These are phyloP conservation scores for Fusarium annulatum DNA, from an alignment of 2,329 filamentous ascomycete genomes.

Conservation along the genomic window DNA sequence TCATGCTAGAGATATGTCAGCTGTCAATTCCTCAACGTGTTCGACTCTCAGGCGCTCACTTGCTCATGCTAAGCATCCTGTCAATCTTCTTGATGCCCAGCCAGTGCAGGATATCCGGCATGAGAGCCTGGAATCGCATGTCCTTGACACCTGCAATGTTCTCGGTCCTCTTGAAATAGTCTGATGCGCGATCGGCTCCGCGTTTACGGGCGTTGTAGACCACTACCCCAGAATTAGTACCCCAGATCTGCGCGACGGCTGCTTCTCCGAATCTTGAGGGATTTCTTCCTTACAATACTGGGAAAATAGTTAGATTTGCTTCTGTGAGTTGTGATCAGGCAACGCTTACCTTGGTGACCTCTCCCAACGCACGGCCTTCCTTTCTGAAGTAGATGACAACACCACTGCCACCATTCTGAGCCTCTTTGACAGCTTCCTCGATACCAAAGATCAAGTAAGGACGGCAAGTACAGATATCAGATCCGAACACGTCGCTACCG, in stretches of 20 bases:
- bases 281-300: slow-evolving; percentile 38
- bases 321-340: background rate
- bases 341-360: slow-evolving; percentile 88
- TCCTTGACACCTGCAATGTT: slow-evolving; percentile 97
- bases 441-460: slow-evolving; percentile 98
- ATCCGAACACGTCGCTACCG: slow-evolving; percentile 96
- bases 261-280: background rate
- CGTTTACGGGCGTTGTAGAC: slow-evolving; percentile 86
- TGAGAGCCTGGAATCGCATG: slow-evolving; percentile 97
- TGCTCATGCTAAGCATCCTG: slow-evolving; percentile 98
- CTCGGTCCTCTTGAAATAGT: slow-evolving; percentile 98
- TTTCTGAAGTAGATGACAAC: slow-evolving; percentile 99
- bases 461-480: slow-evolving; percentile 96
- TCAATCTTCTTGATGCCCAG: slow-evolving; percentile 98
- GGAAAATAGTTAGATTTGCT: slow-evolving; percentile 29
- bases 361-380: slow-evolving; percentile 91
- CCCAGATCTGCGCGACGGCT: slow-evolving; percentile 16
- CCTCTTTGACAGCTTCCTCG: slow-evolving; percentile 96
- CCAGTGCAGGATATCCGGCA: slow-evolving; percentile 99
- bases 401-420: slow-evolving; percentile 91
- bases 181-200: slow-evolving; percentile 81
- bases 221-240: slow-evolving; percentile 51
- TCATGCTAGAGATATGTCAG: slow-evolving; percentile 72
- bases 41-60: slow-evolving; percentile 65
- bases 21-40: slow-evolving; percentile 22